Conservation (phyloP, 495 filamentous ascomycete species). For the Bryoglossum gracile region DNA sequence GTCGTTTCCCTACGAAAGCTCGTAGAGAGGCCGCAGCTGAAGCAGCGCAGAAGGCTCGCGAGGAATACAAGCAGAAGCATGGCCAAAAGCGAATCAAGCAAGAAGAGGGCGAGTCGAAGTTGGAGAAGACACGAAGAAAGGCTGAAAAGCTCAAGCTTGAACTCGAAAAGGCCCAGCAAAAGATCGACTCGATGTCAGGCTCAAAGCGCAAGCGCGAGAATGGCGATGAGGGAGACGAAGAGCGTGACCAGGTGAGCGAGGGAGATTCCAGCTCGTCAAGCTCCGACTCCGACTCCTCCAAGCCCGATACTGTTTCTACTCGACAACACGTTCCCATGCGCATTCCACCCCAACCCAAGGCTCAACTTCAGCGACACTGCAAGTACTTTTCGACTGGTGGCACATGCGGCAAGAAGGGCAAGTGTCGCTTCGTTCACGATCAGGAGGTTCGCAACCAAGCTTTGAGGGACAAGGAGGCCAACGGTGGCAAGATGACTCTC, state of each 20-base stretch:
- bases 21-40: slow-evolving; percentile 47
- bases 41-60: slow-evolving; percentile 23
- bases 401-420: slow-evolving; percentile 56
- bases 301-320: slow-evolving; percentile 41
- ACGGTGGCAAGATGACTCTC: slow-evolving; percentile 48
- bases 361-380: slow-evolving; percentile 46
- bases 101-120: slow-evolving; percentile 27
- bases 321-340: slow-evolving; percentile 29
- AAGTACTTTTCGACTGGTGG: slow-evolving; percentile 54
- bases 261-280: slow-evolving; percentile 33
- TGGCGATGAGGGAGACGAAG: slow-evolving; percentile 50
- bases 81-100: slow-evolving; percentile 9
- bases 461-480: slow-evolving; percentile 42
- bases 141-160: slow-evolving; percentile 43
- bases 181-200: slow-evolving; percentile 29
- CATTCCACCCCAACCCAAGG: slow-evolving; percentile 32
- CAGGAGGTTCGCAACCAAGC: slow-evolving; percentile 44
- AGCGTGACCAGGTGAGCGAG: slow-evolving; percentile 25
- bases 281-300: slow-evolving; percentile 28
- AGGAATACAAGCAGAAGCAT: slow-evolving; percentile 13
- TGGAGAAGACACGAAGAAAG: slow-evolving; percentile 39
- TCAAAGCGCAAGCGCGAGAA: slow-evolving; percentile 48
- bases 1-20: slow-evolving; percentile 68
- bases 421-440: slow-evolving; percentile 57
- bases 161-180: slow-evolving; percentile 44